Base-by-base conservation (phyloP, 169 alveolate species). In the Plasmodium blacklocki region DNA sequence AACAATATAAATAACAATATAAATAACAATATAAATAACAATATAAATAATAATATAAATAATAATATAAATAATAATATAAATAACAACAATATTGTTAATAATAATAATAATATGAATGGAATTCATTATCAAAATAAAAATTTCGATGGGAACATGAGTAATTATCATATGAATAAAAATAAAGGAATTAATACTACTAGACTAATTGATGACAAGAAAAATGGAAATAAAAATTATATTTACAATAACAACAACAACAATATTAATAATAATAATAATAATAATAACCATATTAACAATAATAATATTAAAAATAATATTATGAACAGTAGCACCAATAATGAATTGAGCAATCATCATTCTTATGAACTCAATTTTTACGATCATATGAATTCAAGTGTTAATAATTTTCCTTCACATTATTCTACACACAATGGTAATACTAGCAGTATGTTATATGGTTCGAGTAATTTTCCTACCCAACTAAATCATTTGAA, bases 361-460 rank as follows among this genome's bases (percentile, higher is more conserved):
- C 47, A 39, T 39, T 76, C 89, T 18, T 76, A 76, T 76, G 74
- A 76, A 32, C 19, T 76, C 29, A 76, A 66, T 71, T 76, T 49
- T 68, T 80, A 80, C 50, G 74, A 80, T 43, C 83, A 23, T 14
- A 19, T 80, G 9, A 80, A 71, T 71, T 67, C 90, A 21, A 80
- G 56, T 45, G 68, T 80, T 2, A 80, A 39, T 39, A 12, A 83
- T 1, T 80, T 18, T 60, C 83, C 83, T 52, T 15, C 59, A 18
- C 70, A 67, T 47, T 39, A 39, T 39, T 39, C 47, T 39, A 39
- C 47, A 39, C 47, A 39, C 11, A 39, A 39, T 39, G 29, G 43
- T n/a, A 73, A 52, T 6, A 66, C 26, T 50, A 60, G 29, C 56
- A 49, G 26, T 45, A n/a, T 64, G 18, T 26, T 73, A n/a, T 80